Conservation (phyloP, 2,329 filamentous ascomycete species). For the Colletotrichum salicis region DNA sequence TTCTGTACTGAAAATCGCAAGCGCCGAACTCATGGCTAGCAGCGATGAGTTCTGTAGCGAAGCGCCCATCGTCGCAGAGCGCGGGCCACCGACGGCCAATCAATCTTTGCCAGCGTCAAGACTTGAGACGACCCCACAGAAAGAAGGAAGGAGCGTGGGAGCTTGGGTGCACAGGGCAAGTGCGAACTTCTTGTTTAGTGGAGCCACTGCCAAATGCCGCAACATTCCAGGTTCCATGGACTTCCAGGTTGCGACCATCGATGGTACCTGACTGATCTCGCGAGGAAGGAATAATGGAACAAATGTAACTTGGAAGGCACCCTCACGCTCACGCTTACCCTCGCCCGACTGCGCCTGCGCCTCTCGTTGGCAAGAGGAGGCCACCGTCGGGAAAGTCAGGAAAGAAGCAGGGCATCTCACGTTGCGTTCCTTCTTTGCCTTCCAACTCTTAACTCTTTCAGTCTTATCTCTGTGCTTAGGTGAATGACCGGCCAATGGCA, state of each 20-base stretch:
- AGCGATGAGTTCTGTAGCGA: slow-evolving; percentile 15
- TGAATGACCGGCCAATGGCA: neutral
- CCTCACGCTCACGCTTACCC: neutral
- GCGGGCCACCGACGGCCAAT: slow-evolving; percentile 27
- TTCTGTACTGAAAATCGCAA: neutral
- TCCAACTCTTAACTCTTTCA: neutral
- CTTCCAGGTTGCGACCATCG: neutral
- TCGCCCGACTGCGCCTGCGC: neutral
- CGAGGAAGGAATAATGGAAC: neutral
- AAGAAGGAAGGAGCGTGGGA: neutral
- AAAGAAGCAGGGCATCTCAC: neutral
- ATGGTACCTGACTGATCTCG: neutral
- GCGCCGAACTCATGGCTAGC: slow-evolving; percentile 7
- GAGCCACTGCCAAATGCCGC: slow-evolving; percentile 12
- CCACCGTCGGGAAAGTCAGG: neutral
- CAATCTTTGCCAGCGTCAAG: slow-evolving; percentile 26
- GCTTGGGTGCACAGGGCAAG: slow-evolving; percentile 27
- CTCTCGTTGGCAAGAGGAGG: slow-evolving; percentile 2
- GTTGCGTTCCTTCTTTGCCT: neutral
- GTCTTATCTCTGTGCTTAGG: neutral
- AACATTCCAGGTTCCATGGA: neutral
- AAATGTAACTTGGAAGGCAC: neutral
- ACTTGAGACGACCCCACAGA: slow-evolving; percentile 28
- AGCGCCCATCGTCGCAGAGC: slow-evolving; percentile 30
- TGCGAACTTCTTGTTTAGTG: slow-evolving; percentile 32